phyloP scores from a whole-genome alignment of 345 rosid genomes.

The Pistacia atlantica region DNA sequence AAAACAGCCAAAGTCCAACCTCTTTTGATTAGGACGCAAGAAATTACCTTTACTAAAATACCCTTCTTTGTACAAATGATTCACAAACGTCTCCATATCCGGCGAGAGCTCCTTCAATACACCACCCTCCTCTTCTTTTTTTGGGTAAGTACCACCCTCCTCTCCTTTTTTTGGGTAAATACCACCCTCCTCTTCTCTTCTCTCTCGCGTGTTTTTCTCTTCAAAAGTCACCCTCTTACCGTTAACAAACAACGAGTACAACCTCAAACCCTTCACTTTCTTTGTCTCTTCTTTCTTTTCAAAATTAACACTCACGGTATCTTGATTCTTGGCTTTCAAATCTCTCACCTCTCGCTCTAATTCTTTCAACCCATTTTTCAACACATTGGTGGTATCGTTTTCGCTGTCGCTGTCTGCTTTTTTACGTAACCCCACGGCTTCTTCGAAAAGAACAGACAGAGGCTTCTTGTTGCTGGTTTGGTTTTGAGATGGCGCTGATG shows the following conservation, averaged over 20 bases:
- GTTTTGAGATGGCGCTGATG: conserved; percentile 16
- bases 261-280: conserved; percentile 20
- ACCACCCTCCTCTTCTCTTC: conserved; percentile 17
- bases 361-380: conserved; percentile 41
- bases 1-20: conserved; percentile 52
- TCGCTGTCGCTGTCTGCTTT: conserved; percentile 29
- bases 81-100: conserved; percentile 51
- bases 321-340: conserved; percentile 26
- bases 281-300: conserved; percentile 9
- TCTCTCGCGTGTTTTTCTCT: conserved; percentile 9
- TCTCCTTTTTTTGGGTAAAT: too few relatives aligned
- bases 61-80: conserved; percentile 56
- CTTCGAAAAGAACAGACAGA: conserved; percentile 49
- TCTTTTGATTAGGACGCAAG: conserved; percentile 26
- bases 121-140: conserved; percentile 15
- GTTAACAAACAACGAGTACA: conserved; percentile 28
- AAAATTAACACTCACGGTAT: background rate
- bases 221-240: conserved; percentile 3
- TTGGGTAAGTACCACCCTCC: too few relatives aligned
- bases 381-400: conserved; percentile 21
- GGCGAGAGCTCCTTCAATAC: conserved; percentile 57
- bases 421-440: conserved; percentile 51
- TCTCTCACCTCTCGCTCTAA: conserved; percentile 46
- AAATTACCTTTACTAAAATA: conserved; percentile 75
- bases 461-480: conserved; percentile 31